Evolutionary conservation across 495 filamentous ascomycete genomes (phyloP), one percentile per base, ranked within the genome.

Genomic region (Aspergillus biplanus): DNA sequence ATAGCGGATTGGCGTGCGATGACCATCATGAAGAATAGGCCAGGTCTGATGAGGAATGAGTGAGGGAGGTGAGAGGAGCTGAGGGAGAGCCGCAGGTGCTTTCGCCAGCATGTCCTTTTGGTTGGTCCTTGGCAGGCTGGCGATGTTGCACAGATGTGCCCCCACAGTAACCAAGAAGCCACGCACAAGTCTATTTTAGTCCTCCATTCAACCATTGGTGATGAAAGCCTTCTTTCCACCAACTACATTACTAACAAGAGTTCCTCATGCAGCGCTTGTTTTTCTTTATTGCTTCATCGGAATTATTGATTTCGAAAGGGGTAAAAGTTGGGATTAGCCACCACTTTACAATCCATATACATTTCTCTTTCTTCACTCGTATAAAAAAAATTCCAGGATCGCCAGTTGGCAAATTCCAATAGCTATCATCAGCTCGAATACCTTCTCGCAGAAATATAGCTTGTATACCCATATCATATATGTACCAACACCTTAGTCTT

Each of bases 51-150:
- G 18, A 37, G 44, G 53, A 57, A 69, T 56, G 65, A 65, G 59
- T 59, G 44, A 16, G 48, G 56, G 55, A 33, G 42, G 50, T 33
- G 27, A 68, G 44, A 47, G 12, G 39, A 31, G 13, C 60, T 55
- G 62, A 70, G 39, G 21, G 21, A 27, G 21, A 27, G 21, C 21
- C 32, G 13, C 67, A 31, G 67, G 65, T 66, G 55, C 67, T 64
- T 57, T 76, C 76, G 76, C 76, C 76, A 78, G 74, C 76, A 75
- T 78, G 76, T 67, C 76, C 76, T 77, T 76, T 75, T 69, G 64
- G 59, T n/a, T 42, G 21, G 33, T 58, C 50, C 39, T 58, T 48
- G 55, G 50, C 56, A 42, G 59, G 35, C 9, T 12, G 27, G 52
- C 32, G 52, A 53, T 42, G 39, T 16, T 13, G 50, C 35, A 46